These are phyloP conservation scores for Sisymbrium altissimum DNA, from an alignment of 345 rosid species.

Conservation along the genomic window DNA sequence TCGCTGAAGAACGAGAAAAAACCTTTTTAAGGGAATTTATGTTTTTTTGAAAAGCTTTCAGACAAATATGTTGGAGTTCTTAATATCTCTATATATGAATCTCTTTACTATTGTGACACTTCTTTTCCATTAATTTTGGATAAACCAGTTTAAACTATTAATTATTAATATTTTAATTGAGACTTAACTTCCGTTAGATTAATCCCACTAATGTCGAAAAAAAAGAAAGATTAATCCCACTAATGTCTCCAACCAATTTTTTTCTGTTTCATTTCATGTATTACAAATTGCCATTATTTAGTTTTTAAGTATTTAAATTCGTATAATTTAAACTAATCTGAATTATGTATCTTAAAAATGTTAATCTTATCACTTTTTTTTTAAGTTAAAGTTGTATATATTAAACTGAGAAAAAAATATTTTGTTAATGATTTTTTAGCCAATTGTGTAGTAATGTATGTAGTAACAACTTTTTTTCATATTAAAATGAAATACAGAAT, in stretches of 20 bases:
- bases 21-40: neutral
- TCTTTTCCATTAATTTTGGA: constrained; percentile 23
- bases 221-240: constrained; percentile 6
- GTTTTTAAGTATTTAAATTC: neutral
- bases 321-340: neutral
- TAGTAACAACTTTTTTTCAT: neutral
- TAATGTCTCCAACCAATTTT: constrained; percentile 17
- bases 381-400: too few species aligned
- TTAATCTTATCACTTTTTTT: too few species aligned
- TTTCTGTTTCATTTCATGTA: neutral
- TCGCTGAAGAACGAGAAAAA: neutral
- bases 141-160: neutral
- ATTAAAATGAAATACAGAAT: neutral
- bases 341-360: neutral
- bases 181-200: constrained; percentile 22
- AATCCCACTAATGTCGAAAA: neutral
- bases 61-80: constrained; percentile 18
- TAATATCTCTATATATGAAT: neutral
- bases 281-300: neutral
- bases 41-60: constrained; percentile 7
- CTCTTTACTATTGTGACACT: constrained; percentile 19
- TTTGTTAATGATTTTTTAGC: too few species aligned
- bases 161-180: neutral
- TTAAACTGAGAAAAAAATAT: too few species aligned
- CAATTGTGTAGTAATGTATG: neutral